Evolutionary conservation across 441 rosid genomes (phyloP), one percentile per base, ranked within the genome.

Genomic region (Bruguiera hainesii): DNA sequence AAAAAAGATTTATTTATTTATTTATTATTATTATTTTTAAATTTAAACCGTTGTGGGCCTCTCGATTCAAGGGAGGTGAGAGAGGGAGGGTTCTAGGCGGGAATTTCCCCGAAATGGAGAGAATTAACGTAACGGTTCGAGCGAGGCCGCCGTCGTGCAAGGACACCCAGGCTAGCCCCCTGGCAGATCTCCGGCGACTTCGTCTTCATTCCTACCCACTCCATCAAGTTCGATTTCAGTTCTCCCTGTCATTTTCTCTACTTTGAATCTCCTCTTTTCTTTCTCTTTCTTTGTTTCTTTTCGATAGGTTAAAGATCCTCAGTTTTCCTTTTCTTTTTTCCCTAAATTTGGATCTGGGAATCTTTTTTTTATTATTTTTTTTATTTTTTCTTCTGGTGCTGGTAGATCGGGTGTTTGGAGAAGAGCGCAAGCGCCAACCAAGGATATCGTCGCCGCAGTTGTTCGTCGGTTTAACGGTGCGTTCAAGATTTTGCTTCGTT

Each of bases 91-190:
- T 4, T 29, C 42, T 35, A 8, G 11, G 42, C 42, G 11, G 42
- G 42, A 35, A 35, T 35, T 35, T 35, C 42, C 42, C 42, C 37
- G 6, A 15, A 37, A 91, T 89, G 98, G 98, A 94, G 81, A 80
- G 97, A 63, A 91, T 94, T 10, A 88, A 91, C 61, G 98, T 91
- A 8, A 76, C 96, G 5, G 92, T 94, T 26, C 71, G 96, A 71
- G 75, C 98, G 20, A 81, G 96, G 70, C 98, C 98, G n/a, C 59
- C 81, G 60, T 21, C 21, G 21, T 21, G 21, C 21, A 97, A 89
- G 76, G 98, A 91, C 55, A 83, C 91, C 2, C 85, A 81, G 75
- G 65, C 82, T 23, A 91, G 91, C n/a, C 66, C 97, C 97, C 0
- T 94, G 98, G 99, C 81, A 79, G 72, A 80, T 91, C 71, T 82